Conservation (phyloP, 2,329 filamentous ascomycete species). For the Phyllosticta citribraziliensis region DNA sequence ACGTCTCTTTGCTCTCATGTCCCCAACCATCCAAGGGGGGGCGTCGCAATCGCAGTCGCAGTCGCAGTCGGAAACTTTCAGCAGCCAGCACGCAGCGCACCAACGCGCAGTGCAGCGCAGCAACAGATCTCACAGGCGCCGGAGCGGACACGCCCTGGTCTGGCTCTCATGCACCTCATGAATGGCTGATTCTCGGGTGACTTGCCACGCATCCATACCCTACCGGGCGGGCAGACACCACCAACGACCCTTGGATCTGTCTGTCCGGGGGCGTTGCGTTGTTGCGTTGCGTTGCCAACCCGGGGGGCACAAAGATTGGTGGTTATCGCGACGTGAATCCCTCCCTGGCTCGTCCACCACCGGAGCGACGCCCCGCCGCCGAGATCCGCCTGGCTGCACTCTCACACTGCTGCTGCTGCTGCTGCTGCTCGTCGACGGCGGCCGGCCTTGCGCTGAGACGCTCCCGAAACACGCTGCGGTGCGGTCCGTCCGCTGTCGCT, state of each 20-base stretch:
- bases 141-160: not conserved
- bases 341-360: not conserved
- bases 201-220: not conserved
- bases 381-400: conserved; percentile 5
- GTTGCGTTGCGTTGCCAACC: not conserved
- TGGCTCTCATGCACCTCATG: not conserved
- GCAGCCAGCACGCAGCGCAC: not conserved
- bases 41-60: no score
- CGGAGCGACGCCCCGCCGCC: conserved; percentile 6
- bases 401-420: not conserved
- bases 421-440: not conserved
- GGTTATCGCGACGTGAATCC: not conserved
- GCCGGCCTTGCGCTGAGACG: conserved; percentile 1
- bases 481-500: not conserved
- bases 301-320: not conserved
- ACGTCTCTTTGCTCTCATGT: not conserved
- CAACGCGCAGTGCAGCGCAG: not conserved
- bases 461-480: conserved; percentile 4
- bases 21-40: not conserved
- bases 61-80: not conserved
- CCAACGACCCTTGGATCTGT: not conserved
- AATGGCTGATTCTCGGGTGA: not conserved
- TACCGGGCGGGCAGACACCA: not conserved
- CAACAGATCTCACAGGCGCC: not conserved
- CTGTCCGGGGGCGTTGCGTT: not conserved